Conservation (phyloP, 2,329 filamentous ascomycete genomes). For the Verticillium nonalfalfae region DNA sequence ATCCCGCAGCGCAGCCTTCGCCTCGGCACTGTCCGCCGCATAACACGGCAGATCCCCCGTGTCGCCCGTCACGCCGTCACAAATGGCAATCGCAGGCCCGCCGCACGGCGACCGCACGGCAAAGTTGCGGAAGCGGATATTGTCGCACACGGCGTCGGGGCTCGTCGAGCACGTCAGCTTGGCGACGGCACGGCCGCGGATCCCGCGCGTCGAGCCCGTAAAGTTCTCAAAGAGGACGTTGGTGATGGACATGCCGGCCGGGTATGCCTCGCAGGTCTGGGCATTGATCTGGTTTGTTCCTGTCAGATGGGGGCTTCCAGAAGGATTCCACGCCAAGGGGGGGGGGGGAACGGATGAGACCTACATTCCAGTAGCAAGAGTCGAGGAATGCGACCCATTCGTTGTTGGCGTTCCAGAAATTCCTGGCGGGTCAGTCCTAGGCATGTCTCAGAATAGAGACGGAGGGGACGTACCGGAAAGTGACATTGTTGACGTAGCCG, state of each 20-base stretch:
- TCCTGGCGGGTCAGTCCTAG: constrained; percentile 20
- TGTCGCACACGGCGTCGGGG: constrained; percentile 45
- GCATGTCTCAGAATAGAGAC: background rate
- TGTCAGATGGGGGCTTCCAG: background rate
- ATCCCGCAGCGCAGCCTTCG: constrained; percentile 20
- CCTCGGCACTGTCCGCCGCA: constrained; percentile 24
- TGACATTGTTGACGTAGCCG: constrained; percentile 55
- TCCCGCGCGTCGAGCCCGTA: constrained; percentile 46
- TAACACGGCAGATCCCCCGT: constrained; percentile 23
- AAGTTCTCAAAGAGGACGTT: constrained; percentile 53
- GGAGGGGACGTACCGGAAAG: constrained; percentile 30
- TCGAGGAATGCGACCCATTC: constrained; percentile 55
- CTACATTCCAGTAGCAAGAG: constrained; percentile 35
- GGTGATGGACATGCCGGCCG: constrained; percentile 46
- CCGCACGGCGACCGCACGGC: constrained; percentile 43
- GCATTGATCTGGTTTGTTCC: constrained; percentile 34
- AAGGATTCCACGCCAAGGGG: background rate
- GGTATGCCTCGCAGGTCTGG: constrained; percentile 53
- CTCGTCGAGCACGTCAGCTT: constrained; percentile 46
- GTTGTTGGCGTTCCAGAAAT: constrained; percentile 48
- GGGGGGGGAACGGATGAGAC: background rate
- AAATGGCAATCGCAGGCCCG: constrained; percentile 36
- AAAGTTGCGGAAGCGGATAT: constrained; percentile 49
- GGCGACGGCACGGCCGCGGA: constrained; percentile 44
- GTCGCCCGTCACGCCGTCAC: constrained; percentile 37